A percentile compares a stretch with the other conserved stretches of the same genome.
Conservation (phyloP, 257 asterid species). For the Plantago major region DNA sequence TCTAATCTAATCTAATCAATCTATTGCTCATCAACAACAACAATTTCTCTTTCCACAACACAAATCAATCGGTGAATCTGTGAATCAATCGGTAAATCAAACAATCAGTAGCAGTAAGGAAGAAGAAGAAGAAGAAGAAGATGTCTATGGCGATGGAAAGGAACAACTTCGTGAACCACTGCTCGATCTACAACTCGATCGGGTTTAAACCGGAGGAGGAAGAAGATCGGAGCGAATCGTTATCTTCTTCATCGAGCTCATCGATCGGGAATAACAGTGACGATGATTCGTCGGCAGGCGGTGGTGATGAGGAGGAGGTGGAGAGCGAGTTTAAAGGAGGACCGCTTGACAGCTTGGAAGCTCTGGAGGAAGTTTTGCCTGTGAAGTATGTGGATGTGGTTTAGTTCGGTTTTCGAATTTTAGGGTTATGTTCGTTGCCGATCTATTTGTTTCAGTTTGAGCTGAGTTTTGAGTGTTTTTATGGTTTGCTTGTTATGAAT, state of each 20-base stretch:
- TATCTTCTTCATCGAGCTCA: conserved; percentile 37
- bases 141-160: conserved; percentile 47
- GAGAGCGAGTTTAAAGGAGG: conserved; percentile 43
- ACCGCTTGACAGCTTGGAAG: conserved; percentile 40
- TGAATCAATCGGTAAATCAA: not conserved
- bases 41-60: not conserved
- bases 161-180: conserved; percentile 31
- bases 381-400: conserved; percentile 29
- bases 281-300: conserved; percentile 11
- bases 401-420: not conserved
- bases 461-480: not conserved
- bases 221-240: conserved; percentile 24
- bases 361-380: conserved; percentile 51
- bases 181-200: conserved; percentile 28
- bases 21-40: conserved; percentile 9
- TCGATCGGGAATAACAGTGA: conserved; percentile 54
- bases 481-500: not conserved
- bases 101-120: not conserved
- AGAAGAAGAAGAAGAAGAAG: conserved; percentile 5
- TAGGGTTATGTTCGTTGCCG: not conserved
- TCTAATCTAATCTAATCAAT: too few relatives aligned
- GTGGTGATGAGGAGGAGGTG: conserved; percentile 45
- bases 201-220: conserved; percentile 19
- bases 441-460: not conserved
- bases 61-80: not conserved